phyloP scores from a whole-genome alignment of 176 grass and related monocot genomes.

The Lolium perenne region DNA sequence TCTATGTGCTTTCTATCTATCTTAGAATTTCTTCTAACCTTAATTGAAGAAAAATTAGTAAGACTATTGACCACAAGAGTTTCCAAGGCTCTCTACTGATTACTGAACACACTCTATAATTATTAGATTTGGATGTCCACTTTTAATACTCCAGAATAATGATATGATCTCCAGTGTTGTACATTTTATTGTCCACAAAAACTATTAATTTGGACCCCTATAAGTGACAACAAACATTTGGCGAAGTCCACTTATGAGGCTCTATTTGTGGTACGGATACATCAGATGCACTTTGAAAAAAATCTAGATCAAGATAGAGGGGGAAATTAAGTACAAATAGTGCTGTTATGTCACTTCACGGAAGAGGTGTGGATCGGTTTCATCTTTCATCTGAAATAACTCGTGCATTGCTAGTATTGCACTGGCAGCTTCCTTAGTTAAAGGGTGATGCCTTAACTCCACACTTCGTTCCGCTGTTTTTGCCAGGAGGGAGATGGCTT shows the following conservation, averaged over 20 bases:
- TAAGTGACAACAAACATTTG: neutral
- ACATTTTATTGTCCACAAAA: slow-evolving; percentile 68
- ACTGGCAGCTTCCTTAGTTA: neutral
- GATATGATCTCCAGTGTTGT: slow-evolving; percentile 56
- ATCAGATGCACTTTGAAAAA: neutral
- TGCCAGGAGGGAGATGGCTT: no score
- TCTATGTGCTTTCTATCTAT: no score
- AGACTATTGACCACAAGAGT: slow-evolving; percentile 51
- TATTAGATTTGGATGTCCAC: slow-evolving; percentile 60
- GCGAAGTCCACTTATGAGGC: neutral
- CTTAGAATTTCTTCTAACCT: no score
- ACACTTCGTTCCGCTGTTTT: no score
- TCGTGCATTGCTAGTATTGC: neutral
- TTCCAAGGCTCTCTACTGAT: slow-evolving; percentile 38
- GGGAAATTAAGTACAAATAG: neutral
- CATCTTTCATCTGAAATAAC: no score
- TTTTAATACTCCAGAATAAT: slow-evolving; percentile 59
- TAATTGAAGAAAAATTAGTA: no score
- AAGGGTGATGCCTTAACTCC: neutral
- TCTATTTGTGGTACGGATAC: neutral
- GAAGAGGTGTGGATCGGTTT: no score
- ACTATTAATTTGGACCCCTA: slow-evolving; percentile 33
- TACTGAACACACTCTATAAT: no score
- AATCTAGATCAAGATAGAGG: neutral
- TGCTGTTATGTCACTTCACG: no score